Conservation (phyloP, 352 stramenopile species). For the Pilasporangium apinafurcum region DNA sequence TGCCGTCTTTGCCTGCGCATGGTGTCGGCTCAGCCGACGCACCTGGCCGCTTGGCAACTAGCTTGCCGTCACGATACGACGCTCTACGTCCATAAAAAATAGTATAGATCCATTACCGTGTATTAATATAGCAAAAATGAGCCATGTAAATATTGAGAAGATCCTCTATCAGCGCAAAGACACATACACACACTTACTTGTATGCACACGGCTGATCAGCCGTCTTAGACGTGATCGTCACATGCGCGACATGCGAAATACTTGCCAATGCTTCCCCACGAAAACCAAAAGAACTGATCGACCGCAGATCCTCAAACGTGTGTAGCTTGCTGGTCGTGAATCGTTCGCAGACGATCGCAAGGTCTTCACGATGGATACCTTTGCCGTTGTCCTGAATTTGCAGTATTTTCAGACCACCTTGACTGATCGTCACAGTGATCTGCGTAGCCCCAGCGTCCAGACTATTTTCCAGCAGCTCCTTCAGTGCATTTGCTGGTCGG, state of each 20-base stretch:
- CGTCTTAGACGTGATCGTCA: conserved; percentile 88
- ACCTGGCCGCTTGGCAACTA: conserved; percentile 64
- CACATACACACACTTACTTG: conserved; percentile 40
- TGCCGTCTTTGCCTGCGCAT: conserved; percentile 78
- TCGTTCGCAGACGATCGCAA: conserved; percentile 94
- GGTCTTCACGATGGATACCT: conserved; percentile 89
- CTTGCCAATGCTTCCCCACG: conserved; percentile 97
- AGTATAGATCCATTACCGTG: too few relatives aligned
- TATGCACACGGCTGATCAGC: conserved; percentile 71
- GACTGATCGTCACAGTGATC: conserved; percentile 67
- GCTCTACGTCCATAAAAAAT: too few relatives aligned
- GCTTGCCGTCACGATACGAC: conserved; percentile 88
- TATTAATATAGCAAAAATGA: too few relatives aligned
- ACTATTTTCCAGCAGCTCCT: conserved; percentile 99
- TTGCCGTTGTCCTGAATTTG: conserved; percentile 95
- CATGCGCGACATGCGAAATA: conserved; percentile 93
- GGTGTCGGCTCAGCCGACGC: conserved; percentile 56
- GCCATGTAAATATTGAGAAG: conserved; percentile 17
- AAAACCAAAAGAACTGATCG: conserved; percentile 97
- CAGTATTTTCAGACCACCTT: conserved; percentile 91
- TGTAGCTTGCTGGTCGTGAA: conserved; percentile 98
- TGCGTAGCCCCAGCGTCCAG: conserved; percentile 92
- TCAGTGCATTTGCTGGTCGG: conserved; percentile 91
- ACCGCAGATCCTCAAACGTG: conserved; percentile 92
- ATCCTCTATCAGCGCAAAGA: not conserved